phyloP scores from a whole-genome alignment of 176 grass and related monocot genomes.

The Leersia perrieri region DNA sequence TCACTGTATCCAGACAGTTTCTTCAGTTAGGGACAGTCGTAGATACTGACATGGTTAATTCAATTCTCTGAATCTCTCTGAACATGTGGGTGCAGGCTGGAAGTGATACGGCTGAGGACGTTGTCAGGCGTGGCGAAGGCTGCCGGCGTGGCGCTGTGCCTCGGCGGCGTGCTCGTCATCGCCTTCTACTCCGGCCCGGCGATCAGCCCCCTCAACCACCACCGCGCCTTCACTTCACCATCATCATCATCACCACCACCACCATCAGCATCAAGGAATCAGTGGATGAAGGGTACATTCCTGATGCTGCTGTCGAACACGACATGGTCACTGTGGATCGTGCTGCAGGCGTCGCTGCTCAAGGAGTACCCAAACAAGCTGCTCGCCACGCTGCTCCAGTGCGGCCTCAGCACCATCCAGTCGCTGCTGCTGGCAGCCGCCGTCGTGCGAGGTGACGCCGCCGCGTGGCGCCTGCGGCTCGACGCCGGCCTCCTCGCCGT shows the following conservation, averaged over 20 bases:
- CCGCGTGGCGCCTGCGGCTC: conserved; percentile 46
- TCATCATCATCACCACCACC: too few relatives aligned
- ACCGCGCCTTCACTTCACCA: conserved; percentile 5
- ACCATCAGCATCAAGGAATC: too few relatives aligned
- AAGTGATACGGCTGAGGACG: conserved; percentile 26
- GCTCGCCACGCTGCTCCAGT: conserved; percentile 37
- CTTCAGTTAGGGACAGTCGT: too few relatives aligned
- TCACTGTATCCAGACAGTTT: too few relatives aligned
- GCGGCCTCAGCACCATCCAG: conserved; percentile 43
- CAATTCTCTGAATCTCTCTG: too few relatives aligned
- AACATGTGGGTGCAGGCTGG: conserved; percentile 7
- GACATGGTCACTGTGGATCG: conserved; percentile 57
- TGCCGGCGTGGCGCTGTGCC: conserved; percentile 14
- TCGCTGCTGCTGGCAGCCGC: conserved; percentile 42
- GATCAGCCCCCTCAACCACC: conserved; percentile 6
- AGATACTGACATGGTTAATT: too few relatives aligned
- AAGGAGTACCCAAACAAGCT: conserved; percentile 77
- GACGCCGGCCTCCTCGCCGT: conserved; percentile 48
- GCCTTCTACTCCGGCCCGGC: conserved; percentile 33
- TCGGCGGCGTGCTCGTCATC: conserved; percentile 31
- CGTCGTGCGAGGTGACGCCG: conserved; percentile 18
- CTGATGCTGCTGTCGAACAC: conserved; percentile 38
- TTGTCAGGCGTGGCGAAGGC: conserved; percentile 24
- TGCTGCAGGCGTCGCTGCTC: conserved; percentile 52
- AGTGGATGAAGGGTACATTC: conserved; percentile 51